phyloP scores from a whole-genome alignment of 2,329 filamentous ascomycete genomes.

The Whalleya microplaca region DNA sequence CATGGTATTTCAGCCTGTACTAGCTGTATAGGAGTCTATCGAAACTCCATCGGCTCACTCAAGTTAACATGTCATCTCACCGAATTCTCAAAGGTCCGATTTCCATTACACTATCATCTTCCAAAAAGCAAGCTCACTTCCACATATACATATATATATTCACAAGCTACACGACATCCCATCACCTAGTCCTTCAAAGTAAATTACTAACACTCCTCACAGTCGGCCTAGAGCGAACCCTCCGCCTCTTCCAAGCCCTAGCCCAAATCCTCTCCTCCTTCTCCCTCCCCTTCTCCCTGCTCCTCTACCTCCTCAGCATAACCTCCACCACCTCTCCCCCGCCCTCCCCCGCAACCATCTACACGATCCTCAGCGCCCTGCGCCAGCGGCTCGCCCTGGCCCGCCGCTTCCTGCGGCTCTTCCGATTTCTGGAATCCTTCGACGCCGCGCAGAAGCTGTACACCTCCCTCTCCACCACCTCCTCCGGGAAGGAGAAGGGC shows the following conservation, averaged over 20 bases:
- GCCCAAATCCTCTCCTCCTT: constrained; percentile 53
- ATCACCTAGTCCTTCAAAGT: background rate
- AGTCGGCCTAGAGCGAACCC: constrained; percentile 64
- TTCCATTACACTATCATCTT: too few relatives aligned
- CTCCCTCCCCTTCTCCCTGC: constrained; percentile 43
- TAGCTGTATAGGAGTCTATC: too few relatives aligned
- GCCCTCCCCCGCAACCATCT: constrained; percentile 35
- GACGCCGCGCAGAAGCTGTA: constrained; percentile 51
- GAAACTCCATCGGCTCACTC: too few relatives aligned
- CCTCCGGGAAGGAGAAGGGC: too few relatives aligned
- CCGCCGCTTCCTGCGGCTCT: constrained; percentile 68
- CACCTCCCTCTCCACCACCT: constrained; percentile 20
- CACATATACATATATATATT: background rate
- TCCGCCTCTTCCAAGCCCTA: constrained; percentile 60
- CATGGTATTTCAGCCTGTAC: too few relatives aligned
- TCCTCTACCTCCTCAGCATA: constrained; percentile 33
- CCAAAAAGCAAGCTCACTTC: too few relatives aligned
- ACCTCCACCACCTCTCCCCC: constrained; percentile 11
- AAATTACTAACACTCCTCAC: constrained; percentile 8
- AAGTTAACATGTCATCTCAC: too few relatives aligned
- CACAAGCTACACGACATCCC: too few relatives aligned
- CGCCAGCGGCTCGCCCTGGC: constrained; percentile 49
- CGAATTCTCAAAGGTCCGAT: too few relatives aligned
- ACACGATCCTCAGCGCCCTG: constrained; percentile 40
- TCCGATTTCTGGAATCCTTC: constrained; percentile 69